Base-by-base conservation (phyloP, 805 yeast genomes). In the Danielozyma ontarioensis region DNA sequence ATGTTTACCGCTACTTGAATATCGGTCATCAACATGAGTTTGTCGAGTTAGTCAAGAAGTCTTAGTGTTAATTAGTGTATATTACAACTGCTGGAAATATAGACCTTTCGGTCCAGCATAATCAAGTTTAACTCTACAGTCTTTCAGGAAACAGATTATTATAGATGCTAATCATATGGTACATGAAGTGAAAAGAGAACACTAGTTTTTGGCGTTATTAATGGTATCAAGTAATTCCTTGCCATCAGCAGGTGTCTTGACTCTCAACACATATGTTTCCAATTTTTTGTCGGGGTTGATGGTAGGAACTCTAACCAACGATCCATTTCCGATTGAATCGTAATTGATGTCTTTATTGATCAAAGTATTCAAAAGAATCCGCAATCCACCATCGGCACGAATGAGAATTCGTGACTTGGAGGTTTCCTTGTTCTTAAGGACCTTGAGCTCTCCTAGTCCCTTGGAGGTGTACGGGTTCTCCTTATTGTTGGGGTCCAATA, bases 381-480 rank as follows among this genome's bases (percentile, higher is more conserved):
- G 74, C 25, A 83, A 81, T 25, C 87, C 79, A 18, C 96, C 96
- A 36, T 89, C 97, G 0, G 96, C 85, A 49, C 97, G 77, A 14
- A 90, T 72, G 24, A 90, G 62, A 11, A 85, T 61, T 54, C 97
- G 76, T 3, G 79, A 53, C 51, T 85, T 85, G 15, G 66, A 62
- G 7, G 82, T 78, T 2, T 64, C 69, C 32, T 71, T 71, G 47
- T 81, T 70, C 37, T 72, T 76, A 35, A 90, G 64, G 10, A 90
- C 66, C 48, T 86, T 83, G 45, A 88, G 66, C 32, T 81, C 89
- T 3, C 97, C 97, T 3, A 88, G 66, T 10, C 97, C 97, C 42
- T 72, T 72, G 4, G 76, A 60, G 24, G 65, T 70, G 51, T 83
- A 85, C 8, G 75, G 76, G 11, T 50, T 48, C 10, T 50, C 53